phyloP scores from a whole-genome alignment of 2,329 filamentous ascomycete species.

The Fusarium haematococcum region DNA sequence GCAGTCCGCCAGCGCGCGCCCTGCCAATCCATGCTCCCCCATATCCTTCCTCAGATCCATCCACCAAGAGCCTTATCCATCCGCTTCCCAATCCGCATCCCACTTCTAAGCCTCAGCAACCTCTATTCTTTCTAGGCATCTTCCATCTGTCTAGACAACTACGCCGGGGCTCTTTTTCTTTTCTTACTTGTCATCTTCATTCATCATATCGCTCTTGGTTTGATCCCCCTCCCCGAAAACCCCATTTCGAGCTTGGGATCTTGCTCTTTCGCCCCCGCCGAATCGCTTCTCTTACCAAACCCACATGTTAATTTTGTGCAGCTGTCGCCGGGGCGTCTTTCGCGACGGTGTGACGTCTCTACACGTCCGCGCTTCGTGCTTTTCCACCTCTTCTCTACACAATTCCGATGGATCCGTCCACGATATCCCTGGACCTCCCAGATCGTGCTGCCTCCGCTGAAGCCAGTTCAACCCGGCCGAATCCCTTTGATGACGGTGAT shows the following conservation, averaged over 20 bases:
- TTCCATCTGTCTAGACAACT: constrained; percentile 16
- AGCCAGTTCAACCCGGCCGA: constrained; percentile 71
- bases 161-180: constrained; percentile 20
- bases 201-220: constrained; percentile 3
- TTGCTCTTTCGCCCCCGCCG: constrained; percentile 33
- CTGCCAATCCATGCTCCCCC: constrained; percentile 50
- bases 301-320: constrained; percentile 69
- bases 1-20: constrained; percentile 46
- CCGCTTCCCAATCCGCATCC: constrained; percentile 36
- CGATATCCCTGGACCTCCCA: constrained; percentile 62
- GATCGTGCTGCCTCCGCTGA: constrained; percentile 72
- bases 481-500: constrained; percentile 72
- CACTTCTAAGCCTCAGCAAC: constrained; percentile 34
- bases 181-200: constrained; percentile 17
- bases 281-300: constrained; percentile 47
- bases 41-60: constrained; percentile 40
- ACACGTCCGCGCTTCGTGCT: constrained; percentile 59
- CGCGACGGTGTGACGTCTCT: constrained; percentile 63
- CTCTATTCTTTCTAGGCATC: constrained; percentile 25
- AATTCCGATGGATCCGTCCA: constrained; percentile 67
- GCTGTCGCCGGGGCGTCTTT: constrained; percentile 65
- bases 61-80: constrained; percentile 36
- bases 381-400: constrained; percentile 48
- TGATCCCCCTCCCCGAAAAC: constrained; percentile 21
- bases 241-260: constrained; percentile 26